Evolutionary conservation across 2,329 filamentous ascomycete species (phyloP).

Genomic region (Hyphodiscus sp.): DNA sequence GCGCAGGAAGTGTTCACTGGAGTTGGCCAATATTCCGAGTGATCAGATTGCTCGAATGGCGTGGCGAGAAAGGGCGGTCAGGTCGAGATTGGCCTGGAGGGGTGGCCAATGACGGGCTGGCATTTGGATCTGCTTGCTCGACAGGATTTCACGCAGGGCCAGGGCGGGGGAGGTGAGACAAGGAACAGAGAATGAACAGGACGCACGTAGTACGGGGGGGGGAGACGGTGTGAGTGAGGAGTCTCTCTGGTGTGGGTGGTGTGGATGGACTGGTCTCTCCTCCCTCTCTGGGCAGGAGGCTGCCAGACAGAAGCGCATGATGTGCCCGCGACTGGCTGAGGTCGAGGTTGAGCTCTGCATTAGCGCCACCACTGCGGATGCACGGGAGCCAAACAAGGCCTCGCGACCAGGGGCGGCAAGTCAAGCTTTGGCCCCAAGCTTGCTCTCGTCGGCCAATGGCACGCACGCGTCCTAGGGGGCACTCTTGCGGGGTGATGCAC

Average conservation of each 20-base stretch:
- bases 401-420: neutral
- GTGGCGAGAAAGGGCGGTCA: conserved; percentile 23
- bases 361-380: conserved; percentile 4
- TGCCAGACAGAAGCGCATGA: conserved; percentile 15
- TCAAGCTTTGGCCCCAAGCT: neutral
- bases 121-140: neutral
- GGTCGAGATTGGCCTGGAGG: conserved; percentile 27
- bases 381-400: conserved; percentile 9
- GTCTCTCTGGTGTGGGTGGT: too few relatives aligned
- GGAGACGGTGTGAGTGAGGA: too few relatives aligned
- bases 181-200: too few relatives aligned
- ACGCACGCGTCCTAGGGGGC: too few relatives aligned
- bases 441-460: neutral
- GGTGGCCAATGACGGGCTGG: neutral
- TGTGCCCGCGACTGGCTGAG: conserved; percentile 12
- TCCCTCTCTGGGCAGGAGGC: neutral
- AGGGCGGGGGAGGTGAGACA: too few relatives aligned
- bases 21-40: conserved; percentile 7
- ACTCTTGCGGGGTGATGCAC: neutral
- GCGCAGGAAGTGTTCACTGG: neutral
- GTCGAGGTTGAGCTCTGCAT: conserved; percentile 7
- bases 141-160: neutral
- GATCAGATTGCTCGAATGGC: conserved; percentile 23
- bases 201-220: too few relatives aligned
- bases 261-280: too few relatives aligned